A percentile compares a stretch with the other conserved stretches of the same genome.
Conservation (phyloP, 257 asterid species). For the Nicotiana obtusifolia region DNA sequence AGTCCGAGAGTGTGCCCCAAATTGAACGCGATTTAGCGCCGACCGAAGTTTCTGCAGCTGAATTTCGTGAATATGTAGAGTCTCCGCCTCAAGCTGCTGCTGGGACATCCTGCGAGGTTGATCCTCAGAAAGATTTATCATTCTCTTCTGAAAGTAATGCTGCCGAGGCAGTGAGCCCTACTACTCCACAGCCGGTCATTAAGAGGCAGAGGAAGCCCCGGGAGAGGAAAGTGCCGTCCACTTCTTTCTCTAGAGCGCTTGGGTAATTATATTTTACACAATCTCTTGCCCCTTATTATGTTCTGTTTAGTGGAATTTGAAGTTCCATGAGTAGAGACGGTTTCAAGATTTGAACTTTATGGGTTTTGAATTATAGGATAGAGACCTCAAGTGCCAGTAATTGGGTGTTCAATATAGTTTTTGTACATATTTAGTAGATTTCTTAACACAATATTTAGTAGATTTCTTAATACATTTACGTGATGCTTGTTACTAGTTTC, state of each 20-base stretch:
- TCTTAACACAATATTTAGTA: too few relatives aligned
- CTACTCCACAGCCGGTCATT: not conserved
- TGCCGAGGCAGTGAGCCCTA: constrained; percentile 3
- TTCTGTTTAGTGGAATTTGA: not conserved
- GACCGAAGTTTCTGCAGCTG: not conserved
- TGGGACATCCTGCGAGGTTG: constrained; percentile 15
- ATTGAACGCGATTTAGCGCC: not conserved
- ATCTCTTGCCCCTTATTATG: not conserved
- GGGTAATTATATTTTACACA: constrained; percentile 39
- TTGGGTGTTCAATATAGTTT: too few relatives aligned
- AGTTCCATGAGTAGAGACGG: not conserved
- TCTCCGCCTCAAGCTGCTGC: not conserved
- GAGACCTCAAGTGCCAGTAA: too few relatives aligned
- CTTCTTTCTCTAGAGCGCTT: constrained; percentile 84
- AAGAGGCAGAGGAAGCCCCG: constrained; percentile 59
- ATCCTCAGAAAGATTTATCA: constrained; percentile 1
- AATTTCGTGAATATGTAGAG: not conserved
- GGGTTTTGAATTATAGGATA: too few relatives aligned
- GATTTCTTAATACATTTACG: too few relatives aligned
- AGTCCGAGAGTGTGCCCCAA: not conserved
- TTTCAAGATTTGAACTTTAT: too few relatives aligned
- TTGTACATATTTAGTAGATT: too few relatives aligned
- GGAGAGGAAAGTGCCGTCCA: constrained; percentile 91
- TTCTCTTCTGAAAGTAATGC: not conserved
- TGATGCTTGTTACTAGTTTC: not conserved